These are phyloP conservation scores for Termitomyces sp. DNA, from an alignment of 768 basidiomycete genomes.

Conservation along the genomic window DNA sequence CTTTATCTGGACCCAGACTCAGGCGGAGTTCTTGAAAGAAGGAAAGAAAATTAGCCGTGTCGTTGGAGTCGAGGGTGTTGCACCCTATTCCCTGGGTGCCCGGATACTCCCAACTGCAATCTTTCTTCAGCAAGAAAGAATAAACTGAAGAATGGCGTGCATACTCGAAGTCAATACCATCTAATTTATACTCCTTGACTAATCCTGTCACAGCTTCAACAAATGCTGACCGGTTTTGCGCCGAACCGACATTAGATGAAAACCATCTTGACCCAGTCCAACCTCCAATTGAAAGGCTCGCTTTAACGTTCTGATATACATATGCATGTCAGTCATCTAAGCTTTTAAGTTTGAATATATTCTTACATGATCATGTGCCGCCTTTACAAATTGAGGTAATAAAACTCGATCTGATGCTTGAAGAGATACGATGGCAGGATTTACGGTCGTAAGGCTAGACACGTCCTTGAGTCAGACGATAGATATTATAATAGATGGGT, in stretches of 20 bases:
- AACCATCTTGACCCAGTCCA: constrained; percentile 65
- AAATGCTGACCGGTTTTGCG: constrained; percentile 54
- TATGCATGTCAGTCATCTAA: background rate
- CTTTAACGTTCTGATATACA: constrained; percentile 45
- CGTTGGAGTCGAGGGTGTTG: constrained; percentile 58
- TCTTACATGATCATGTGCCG: constrained; percentile 40
- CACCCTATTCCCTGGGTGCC: constrained; percentile 62
- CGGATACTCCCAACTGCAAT: constrained; percentile 83
- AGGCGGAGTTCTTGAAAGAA: constrained; percentile 72
- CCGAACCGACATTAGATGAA: constrained; percentile 54
- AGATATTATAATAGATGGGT: constrained; percentile 18
- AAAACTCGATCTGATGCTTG: constrained; percentile 41
- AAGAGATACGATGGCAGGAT: constrained; percentile 31
- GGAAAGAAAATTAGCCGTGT: constrained; percentile 75
- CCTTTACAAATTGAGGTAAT: constrained; percentile 53
- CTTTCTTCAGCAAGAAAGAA: constrained; percentile 1
- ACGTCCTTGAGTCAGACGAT: background rate
- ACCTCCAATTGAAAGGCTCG: constrained; percentile 61
- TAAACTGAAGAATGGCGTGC: constrained; percentile 22
- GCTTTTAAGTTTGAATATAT: constrained; percentile 22
- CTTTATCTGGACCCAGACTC: constrained; percentile 49
- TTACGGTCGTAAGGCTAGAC: constrained; percentile 36
- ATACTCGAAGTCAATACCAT: constrained; percentile 71
- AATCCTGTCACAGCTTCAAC: constrained; percentile 50
- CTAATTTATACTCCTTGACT: constrained; percentile 45